Percentiles rank a stretch among this genome's conserved stretches.
These are phyloP conservation scores for Magnolia kwangsiensis DNA, from an alignment of 164 flowering plant species.

Conservation along the genomic window DNA sequence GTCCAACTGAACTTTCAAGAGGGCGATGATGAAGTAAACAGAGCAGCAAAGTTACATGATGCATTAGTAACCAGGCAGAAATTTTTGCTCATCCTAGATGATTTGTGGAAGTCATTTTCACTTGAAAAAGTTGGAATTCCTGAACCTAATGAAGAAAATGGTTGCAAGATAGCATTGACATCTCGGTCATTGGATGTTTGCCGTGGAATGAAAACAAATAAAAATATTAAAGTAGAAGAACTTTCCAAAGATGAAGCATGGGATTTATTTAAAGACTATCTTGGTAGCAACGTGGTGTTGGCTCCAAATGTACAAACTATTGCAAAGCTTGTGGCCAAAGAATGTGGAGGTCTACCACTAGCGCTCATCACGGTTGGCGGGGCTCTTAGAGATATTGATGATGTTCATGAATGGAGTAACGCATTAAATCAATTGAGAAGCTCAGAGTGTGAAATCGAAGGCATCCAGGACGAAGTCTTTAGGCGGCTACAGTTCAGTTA, in stretches of 20 bases:
- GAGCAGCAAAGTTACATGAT: background rate
- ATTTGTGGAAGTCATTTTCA: slow-evolving; percentile 5
- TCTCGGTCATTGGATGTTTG: background rate
- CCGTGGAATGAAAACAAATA: background rate
- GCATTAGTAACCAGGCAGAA: slow-evolving; percentile 2
- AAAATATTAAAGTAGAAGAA: background rate
- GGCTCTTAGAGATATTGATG: no score
- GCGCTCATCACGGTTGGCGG: no score
- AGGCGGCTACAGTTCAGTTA: no score
- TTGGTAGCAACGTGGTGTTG: background rate
- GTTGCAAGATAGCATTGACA: slow-evolving; percentile 6
- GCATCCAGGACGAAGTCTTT: no score
- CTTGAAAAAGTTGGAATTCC: slow-evolving; percentile 13
- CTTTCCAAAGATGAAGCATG: slow-evolving; percentile 1
- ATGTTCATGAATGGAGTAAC: no score
- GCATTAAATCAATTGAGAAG: no score
- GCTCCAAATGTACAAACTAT: no score
- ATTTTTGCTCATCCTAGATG: slow-evolving; percentile 13
- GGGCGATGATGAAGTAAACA: background rate
- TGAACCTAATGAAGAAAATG: background rate
- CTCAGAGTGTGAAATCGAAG: no score
- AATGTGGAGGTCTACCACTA: no score
- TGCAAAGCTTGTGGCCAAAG: no score
- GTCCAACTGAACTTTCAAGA: background rate
- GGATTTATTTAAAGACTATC: background rate